Evolutionary conservation across 176 grass and related monocot genomes (phyloP).

Genomic region (Rhynchospora tenuis): DNA sequence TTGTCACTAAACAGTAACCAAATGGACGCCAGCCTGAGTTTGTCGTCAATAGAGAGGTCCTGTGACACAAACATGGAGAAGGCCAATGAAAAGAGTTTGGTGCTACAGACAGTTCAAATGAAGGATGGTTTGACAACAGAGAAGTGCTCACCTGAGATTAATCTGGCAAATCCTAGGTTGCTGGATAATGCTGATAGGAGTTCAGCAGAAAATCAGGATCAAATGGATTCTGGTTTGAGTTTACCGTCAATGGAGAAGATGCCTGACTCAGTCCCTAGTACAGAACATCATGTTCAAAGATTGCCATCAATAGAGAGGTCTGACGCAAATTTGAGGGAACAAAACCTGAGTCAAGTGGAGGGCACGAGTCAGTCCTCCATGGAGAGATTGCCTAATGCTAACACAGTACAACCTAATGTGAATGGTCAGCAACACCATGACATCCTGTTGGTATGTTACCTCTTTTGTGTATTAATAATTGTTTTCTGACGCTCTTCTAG

Average conservation of each 20-base stretch:
- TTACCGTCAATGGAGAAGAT: background rate
- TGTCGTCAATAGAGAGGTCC: background rate
- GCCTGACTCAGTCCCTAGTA: background rate
- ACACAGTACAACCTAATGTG: background rate
- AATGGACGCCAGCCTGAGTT: background rate
- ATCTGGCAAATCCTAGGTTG: background rate
- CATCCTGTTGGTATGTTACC: background rate
- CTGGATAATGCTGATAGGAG: background rate
- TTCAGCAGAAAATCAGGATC: background rate
- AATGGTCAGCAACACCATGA: background rate
- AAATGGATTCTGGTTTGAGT: slow-evolving; percentile 6
- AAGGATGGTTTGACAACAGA: background rate
- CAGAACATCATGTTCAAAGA: background rate
- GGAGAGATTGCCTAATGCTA: background rate
- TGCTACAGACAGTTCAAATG: background rate
- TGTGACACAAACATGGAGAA: background rate
- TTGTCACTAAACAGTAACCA: background rate
- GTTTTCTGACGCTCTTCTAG: background rate
- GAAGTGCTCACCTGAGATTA: slow-evolving; percentile 1
- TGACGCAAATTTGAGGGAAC: background rate
- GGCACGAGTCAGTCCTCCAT: background rate
- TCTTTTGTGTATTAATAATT: background rate
- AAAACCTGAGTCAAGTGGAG: background rate
- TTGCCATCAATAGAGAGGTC: background rate
- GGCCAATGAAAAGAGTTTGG: background rate